Evolutionary conservation across 1,284 basidiomycete species (phyloP), one percentile per base, ranked within the genome.

Genomic region (Trametes versicolor): DNA sequence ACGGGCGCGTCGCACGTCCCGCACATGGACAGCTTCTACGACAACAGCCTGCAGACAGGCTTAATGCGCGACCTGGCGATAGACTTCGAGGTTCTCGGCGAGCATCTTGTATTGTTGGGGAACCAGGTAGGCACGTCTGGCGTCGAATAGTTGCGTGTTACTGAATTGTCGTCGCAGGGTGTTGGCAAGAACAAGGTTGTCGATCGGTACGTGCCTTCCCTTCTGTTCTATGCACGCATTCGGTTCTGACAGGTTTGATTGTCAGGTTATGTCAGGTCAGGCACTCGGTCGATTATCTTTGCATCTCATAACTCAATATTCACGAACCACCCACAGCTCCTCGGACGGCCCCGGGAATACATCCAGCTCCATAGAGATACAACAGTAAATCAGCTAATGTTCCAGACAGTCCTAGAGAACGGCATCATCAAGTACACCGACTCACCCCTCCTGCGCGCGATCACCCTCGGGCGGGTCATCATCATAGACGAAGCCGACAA

Each of bases 111-210:
- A 9, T 71, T 90, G 2, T 74, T 90, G 4, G 88, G 88, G n/a
- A 89, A 90, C 72, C 88, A 90, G 79, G 86, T 85, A 65, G 59
- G 8, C 23, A 25, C 2, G 8, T 39, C 37, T 39, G 10, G 21
- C 19, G 9, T 41, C 39, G 1, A 15, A 0, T 6, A 4, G 10
- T 7, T 52, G 6, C 19, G 25, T 41, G 12, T 19, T 45, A 21
- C 57, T 48, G 15, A 51, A 9, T 39, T 0, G 4, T 1, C 29
- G 25, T 15, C 23, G 0, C 59, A 87, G 83, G 88, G 88, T 47
- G 88, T 90, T 19, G 88, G 88, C 6, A 90, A 89, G 81, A 90
- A 90, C 71, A 89, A 89, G 75, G 83, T 90, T 53, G 79, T 90
- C 27, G 88, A 90, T 73, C 78, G 86, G 83, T 84, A 53, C 70